Percentiles rank a stretch among this genome's conserved stretches.
Conservation (phyloP, 73 alveolate genomes). For the Breviolum minutum region DNA sequence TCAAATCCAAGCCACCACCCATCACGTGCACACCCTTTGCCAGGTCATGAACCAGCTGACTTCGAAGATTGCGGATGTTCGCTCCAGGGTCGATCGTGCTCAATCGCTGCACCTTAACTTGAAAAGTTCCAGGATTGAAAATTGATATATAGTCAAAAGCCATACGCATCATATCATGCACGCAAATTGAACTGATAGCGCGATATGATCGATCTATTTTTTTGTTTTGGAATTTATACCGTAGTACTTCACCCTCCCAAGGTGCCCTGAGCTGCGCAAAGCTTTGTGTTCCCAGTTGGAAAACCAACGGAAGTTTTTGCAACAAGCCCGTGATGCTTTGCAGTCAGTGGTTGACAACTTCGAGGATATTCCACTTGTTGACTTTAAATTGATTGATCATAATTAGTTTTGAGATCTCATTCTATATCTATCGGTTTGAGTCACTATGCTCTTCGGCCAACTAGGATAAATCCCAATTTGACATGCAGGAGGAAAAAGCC, state of each 20-base stretch:
- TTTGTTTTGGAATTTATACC: too few relatives aligned
- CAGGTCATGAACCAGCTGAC: conserved; percentile 3
- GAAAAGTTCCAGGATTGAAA: too few relatives aligned
- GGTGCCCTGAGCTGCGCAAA: background rate
- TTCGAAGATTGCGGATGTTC: background rate
- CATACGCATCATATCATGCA: too few relatives aligned
- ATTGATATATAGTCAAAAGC: too few relatives aligned
- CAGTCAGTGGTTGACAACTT: background rate
- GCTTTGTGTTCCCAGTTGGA: background rate
- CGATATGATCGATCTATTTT: too few relatives aligned
- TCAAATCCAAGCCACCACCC: background rate
- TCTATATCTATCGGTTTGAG: too few relatives aligned
- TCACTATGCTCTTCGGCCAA: too few relatives aligned
- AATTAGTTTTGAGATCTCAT: too few relatives aligned
- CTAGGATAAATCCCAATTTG: too few relatives aligned
- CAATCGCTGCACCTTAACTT: background rate
- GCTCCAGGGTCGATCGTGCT: background rate
- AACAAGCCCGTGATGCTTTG: background rate
- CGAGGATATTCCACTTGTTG: background rate
- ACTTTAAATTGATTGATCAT: too few relatives aligned
- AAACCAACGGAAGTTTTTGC: background rate
- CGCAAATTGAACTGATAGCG: too few relatives aligned
- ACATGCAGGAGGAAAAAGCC: background rate
- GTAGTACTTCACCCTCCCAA: too few relatives aligned
- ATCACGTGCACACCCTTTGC: background rate